These are phyloP conservation scores for Conringia planisiliqua DNA, from an alignment of 345 rosid species.

Conservation along the genomic window DNA sequence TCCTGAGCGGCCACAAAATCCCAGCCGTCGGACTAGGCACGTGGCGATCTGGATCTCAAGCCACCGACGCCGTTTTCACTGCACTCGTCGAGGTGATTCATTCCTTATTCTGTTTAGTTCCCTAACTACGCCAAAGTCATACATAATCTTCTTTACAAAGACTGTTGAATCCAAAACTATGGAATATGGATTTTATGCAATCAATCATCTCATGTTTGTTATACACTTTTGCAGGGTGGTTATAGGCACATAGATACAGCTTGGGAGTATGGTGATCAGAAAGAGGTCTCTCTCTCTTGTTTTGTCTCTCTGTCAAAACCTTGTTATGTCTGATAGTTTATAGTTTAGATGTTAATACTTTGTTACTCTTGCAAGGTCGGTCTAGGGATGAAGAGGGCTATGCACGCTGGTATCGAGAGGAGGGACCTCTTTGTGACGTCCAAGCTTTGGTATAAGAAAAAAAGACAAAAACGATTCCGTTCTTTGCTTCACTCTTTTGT, in stretches of 20 bases:
- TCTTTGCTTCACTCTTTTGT: background rate
- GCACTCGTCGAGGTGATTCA: slow-evolving; percentile 44
- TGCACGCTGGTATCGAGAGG: slow-evolving; percentile 49
- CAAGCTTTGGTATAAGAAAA: slow-evolving; percentile 41
- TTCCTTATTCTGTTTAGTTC: no score
- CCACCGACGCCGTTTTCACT: slow-evolving; percentile 39
- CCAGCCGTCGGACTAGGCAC: slow-evolving; percentile 59
- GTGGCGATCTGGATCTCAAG: slow-evolving; percentile 43
- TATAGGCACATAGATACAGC: slow-evolving; percentile 58
- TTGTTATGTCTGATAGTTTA: background rate
- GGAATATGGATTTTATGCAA: background rate
- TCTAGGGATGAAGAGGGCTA: slow-evolving; percentile 39
- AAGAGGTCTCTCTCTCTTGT: slow-evolving; percentile 27
- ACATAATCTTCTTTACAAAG: no score
- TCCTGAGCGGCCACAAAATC: slow-evolving; percentile 48
- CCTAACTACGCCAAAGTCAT: no score
- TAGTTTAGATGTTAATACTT: background rate
- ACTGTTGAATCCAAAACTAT: no score
- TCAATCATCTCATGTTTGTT: background rate
- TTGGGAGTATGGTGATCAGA: slow-evolving; percentile 42
- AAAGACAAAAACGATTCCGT: background rate
- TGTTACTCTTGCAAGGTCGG: slow-evolving; percentile 35
- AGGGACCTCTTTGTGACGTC: slow-evolving; percentile 54
- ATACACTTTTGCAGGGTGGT: slow-evolving; percentile 36
- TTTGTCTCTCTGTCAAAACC: background rate